phyloP scores from a whole-genome alignment of 2,329 filamentous ascomycete genomes.

The Microcera coccophila region DNA sequence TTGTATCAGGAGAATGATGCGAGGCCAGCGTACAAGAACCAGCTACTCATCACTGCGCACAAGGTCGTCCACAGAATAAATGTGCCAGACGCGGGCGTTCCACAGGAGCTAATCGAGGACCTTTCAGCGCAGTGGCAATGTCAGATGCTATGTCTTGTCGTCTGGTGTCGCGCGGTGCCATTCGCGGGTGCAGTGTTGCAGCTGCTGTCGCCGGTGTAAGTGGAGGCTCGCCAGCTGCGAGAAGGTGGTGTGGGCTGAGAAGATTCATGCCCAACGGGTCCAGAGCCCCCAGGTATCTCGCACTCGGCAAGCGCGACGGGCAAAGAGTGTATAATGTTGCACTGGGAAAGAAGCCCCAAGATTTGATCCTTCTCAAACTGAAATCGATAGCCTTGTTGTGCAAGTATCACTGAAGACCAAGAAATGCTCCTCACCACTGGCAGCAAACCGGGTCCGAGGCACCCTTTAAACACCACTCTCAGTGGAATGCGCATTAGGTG shows the following conservation, averaged over 20 bases:
- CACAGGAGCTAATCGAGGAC: constrained; percentile 4
- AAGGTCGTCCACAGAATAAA: constrained; percentile 4
- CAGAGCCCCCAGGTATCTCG: constrained; percentile 9
- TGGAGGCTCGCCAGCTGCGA: constrained; percentile 8
- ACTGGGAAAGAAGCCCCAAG: neutral
- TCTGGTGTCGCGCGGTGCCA: constrained; percentile 3
- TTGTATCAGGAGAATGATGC: constrained; percentile 19
- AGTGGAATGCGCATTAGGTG: constrained; percentile 21
- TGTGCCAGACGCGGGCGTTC: constrained; percentile 6
- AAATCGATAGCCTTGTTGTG: neutral
- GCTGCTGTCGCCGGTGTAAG: neutral
- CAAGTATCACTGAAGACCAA: neutral
- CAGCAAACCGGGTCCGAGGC: constrained; percentile 19
- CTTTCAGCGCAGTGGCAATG: neutral
- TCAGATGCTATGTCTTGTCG: constrained; percentile 4
- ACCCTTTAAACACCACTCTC: constrained; percentile 23
- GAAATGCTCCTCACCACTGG: constrained; percentile 1
- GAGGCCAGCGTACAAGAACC: constrained; percentile 1
- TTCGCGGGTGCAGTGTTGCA: no score
- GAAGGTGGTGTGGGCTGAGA: constrained; percentile 14
- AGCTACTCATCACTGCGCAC: constrained; percentile 6
- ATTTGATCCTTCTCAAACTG: neutral
- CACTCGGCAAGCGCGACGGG: constrained; percentile 5
- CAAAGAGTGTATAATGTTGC: constrained; percentile 10
- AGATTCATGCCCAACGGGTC: constrained; percentile 11